Percentiles rank a stretch among this genome's conserved stretches.
Conservation (phyloP, 2,329 filamentous ascomycete genomes). For the Sporothrix mexicana region DNA sequence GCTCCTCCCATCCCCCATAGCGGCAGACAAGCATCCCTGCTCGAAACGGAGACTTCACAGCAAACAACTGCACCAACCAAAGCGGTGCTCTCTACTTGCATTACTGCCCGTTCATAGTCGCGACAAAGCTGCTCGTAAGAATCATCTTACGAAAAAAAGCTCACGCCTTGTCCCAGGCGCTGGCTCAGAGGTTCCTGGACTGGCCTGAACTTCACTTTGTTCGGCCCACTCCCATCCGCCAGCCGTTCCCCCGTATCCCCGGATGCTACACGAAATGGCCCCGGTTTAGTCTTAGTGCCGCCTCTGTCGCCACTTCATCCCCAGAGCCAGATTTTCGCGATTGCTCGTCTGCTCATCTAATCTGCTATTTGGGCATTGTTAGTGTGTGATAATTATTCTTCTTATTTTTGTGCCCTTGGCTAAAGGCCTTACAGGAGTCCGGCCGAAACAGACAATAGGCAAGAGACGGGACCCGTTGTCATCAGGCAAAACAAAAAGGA, state of each 20-base stretch:
- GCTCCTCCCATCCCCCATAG: background rate
- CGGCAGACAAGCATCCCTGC: conserved; percentile 11
- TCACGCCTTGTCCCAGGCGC: background rate
- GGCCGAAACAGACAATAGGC: conserved; percentile 21
- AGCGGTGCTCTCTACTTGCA: background rate
- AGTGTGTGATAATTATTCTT: background rate
- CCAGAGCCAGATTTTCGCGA: background rate
- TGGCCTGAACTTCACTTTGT: background rate
- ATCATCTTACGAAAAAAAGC: background rate
- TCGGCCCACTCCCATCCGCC: conserved; percentile 30
- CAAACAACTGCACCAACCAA: background rate
- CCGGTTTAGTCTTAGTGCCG: conserved; percentile 30
- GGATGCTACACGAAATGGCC: conserved; percentile 29
- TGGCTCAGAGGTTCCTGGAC: background rate
- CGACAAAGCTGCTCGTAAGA: background rate
- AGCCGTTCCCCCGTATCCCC: conserved; percentile 34
- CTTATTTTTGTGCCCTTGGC: background rate
- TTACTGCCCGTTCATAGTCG: background rate
- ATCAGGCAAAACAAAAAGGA: conserved; percentile 23
- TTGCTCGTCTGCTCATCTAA: background rate
- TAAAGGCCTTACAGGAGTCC: conserved; percentile 6
- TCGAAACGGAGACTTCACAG: background rate
- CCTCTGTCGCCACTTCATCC: conserved; percentile 4
- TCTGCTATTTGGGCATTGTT: background rate
- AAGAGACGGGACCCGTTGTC: background rate